phyloP scores from a whole-genome alignment of 257 asterid species.

The Solanum neorickii region DNA sequence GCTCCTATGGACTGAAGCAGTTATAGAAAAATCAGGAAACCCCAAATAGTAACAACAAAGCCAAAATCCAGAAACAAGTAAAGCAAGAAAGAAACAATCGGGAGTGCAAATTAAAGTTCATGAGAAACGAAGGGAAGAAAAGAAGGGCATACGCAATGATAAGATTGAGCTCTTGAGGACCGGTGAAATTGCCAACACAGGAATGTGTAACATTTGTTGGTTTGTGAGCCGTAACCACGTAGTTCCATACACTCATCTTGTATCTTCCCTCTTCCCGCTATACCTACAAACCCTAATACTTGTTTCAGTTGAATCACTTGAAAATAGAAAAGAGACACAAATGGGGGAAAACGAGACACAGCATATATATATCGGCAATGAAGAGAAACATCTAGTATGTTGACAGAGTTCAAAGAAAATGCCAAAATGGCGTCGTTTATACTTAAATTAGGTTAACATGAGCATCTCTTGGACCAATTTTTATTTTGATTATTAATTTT shows the following conservation, averaged over 20 bases:
- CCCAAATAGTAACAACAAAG: background rate
- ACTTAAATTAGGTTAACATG: background rate
- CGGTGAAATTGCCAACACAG: slow-evolving; percentile 95
- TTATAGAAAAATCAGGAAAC: background rate
- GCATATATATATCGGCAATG: background rate
- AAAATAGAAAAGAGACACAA: background rate
- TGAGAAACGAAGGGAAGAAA: background rate
- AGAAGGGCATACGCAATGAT: slow-evolving; percentile 47
- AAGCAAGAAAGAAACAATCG: background rate
- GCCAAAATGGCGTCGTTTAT: background rate
- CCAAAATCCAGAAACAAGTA: background rate
- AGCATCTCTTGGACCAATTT: background rate
- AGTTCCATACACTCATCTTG: slow-evolving; percentile 88
- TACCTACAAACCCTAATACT: background rate
- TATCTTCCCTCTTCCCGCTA: background rate
- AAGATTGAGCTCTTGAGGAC: slow-evolving; percentile 88
- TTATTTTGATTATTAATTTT: too few relatives aligned
- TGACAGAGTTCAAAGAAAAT: background rate
- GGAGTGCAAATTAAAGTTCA: background rate
- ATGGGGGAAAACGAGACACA: background rate
- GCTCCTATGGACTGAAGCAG: background rate
- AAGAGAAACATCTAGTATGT: background rate
- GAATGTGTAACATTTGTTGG: slow-evolving; percentile 97
- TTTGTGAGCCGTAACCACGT: slow-evolving; percentile 98
- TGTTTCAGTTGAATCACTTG: background rate